Percentiles rank a stretch among this genome's conserved stretches.
These are phyloP conservation scores for Tylopilus cervinicoccineus DNA, from an alignment of 768 basidiomycete genomes.

Conservation along the genomic window DNA sequence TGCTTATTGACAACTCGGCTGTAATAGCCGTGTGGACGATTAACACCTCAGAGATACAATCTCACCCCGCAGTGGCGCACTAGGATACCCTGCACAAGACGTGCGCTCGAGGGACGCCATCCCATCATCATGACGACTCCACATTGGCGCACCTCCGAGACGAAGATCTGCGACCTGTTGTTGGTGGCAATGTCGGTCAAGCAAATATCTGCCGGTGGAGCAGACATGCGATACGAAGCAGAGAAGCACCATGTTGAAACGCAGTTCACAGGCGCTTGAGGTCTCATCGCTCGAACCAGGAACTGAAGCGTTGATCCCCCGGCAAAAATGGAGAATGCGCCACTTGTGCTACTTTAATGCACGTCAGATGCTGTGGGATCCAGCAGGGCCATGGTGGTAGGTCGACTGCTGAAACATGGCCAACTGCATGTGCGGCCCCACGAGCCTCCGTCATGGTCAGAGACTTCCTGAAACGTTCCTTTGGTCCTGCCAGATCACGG, in stretches of 20 bases:
- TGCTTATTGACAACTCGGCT: neutral
- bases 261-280: neutral
- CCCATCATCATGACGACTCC: neutral
- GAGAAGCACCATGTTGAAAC: constrained; percentile 4
- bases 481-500: neutral
- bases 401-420: neutral
- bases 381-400: neutral
- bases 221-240: neutral
- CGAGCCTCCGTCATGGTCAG: too few relatives aligned
- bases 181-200: neutral
- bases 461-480: neutral
- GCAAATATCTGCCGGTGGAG: neutral
- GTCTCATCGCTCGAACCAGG: constrained; percentile 1
- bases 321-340: neutral
- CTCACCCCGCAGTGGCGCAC: neutral
- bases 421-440: too few relatives aligned
- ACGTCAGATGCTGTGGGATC: neutral
- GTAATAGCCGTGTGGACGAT: neutral
- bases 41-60: constrained; percentile 5
- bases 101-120: neutral
- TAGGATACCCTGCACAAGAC: neutral
- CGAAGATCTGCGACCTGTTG: neutral
- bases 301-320: neutral
- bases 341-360: neutral
- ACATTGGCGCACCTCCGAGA: neutral